Percentiles rank a stretch among this genome's conserved stretches.
These are phyloP conservation scores for Debaryomyces subglobosus DNA, from an alignment of 1,139 yeast genomes.

Conservation along the genomic window DNA sequence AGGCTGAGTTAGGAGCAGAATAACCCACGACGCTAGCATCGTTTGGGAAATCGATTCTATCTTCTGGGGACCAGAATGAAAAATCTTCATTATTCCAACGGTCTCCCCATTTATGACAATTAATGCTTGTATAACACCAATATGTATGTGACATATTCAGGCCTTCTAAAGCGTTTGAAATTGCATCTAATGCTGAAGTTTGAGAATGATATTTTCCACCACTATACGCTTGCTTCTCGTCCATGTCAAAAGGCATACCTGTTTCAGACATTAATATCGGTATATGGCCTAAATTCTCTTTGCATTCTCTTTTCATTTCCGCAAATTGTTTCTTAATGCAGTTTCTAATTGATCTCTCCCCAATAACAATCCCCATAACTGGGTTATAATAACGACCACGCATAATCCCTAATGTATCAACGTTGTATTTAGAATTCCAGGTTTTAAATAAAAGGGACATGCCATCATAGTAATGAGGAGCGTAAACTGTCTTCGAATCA, in stretches of 20 bases:
- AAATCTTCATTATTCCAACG: conserved; percentile 93
- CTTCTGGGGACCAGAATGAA: conserved; percentile 81
- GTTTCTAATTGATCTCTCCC: conserved; percentile 75
- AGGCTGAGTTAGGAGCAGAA: neutral
- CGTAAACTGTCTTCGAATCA: conserved; percentile 68
- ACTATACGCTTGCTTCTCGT: conserved; percentile 65
- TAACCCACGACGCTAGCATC: neutral
- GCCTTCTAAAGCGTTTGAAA: conserved; percentile 76
- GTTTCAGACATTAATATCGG: conserved; percentile 88
- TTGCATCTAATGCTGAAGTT: conserved; percentile 81
- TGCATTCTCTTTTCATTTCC: conserved; percentile 66
- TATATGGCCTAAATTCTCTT: conserved; percentile 57
- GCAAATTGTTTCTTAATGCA: conserved; percentile 68
- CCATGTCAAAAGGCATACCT: conserved; percentile 98
- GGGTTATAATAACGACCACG: conserved; percentile 78
- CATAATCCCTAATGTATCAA: conserved; percentile 89
- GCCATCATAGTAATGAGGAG: conserved; percentile 94
- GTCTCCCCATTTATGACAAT: conserved; percentile 85
- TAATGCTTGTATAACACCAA: conserved; percentile 81
- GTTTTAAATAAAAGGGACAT: conserved; percentile 87
- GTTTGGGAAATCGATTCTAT: conserved; percentile 27
- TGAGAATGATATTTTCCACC: conserved; percentile 73
- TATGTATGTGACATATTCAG: conserved; percentile 71
- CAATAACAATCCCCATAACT: conserved; percentile 74
- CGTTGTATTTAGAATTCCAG: conserved; percentile 78